Percentiles rank a stretch among this genome's conserved stretches.
Conservation (phyloP, 441 rosid species). For the Mallotus repandus region DNA sequence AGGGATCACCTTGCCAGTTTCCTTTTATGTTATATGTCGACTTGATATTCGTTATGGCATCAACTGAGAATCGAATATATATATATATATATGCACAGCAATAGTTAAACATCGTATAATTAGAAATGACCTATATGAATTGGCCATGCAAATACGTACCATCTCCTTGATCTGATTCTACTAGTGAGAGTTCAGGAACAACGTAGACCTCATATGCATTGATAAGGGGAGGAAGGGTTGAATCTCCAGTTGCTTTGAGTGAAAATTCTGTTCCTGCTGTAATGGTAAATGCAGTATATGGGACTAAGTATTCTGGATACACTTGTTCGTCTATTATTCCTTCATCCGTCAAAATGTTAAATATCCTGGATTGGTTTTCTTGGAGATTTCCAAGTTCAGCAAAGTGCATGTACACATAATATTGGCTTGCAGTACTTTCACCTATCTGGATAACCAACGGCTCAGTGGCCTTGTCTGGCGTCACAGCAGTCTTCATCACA, state of each 20-base stretch:
- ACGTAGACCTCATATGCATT: conserved; percentile 32
- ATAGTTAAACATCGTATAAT: neutral
- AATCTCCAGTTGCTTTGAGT: conserved; percentile 4
- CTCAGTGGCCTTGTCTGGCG: conserved; percentile 12
- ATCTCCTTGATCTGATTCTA: conserved; percentile 21
- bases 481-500: conserved; percentile 30
- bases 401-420: conserved; percentile 37
- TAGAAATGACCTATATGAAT: too few relatives aligned
- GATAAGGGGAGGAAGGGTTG: conserved; percentile 31
- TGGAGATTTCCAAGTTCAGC: conserved; percentile 30
- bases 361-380: conserved; percentile 24
- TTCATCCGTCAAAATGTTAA: conserved; percentile 26
- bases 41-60: conserved; percentile 14
- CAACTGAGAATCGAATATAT: conserved; percentile 16
- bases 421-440: neutral
- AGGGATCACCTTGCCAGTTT: conserved; percentile 50
- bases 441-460: conserved; percentile 9
- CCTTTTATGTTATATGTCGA: conserved; percentile 22
- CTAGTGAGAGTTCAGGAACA: conserved; percentile 3
- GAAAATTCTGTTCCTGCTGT: conserved; percentile 6
- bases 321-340: neutral
- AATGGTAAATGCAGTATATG: neutral
- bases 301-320: conserved; percentile 8
- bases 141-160: conserved; percentile 22
- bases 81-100: neutral